Evolutionary conservation across 805 yeast species (phyloP), one percentile per base, ranked within the genome.

Genomic region (Metschnikowia santaceciliae): DNA sequence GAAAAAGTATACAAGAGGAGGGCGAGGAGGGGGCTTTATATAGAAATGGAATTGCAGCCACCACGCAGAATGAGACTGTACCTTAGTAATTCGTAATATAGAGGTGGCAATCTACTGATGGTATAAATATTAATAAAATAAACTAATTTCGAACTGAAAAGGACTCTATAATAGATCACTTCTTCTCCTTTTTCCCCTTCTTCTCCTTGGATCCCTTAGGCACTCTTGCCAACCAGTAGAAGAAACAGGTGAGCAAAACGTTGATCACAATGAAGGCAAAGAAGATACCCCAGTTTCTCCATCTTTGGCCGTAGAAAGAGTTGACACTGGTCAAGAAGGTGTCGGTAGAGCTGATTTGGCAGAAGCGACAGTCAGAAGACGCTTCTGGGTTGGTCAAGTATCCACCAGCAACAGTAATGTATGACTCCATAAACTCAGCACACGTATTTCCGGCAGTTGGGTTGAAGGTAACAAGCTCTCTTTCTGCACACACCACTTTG

Each of bases 181-280:
- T n/a, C 34, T 41, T 26, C 20, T 40, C 20, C 14, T 38, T 19
- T 26, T 42, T 42, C 2, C 22, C 19, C 32, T 69, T 70, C 64
- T 67, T 68, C 58, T 69, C 64, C 60, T 74, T 67, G 56, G 58
- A 65, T 55, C 77, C 79, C 77, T 85, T 85, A 49, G 94, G 94
- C 54, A 86, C 92, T 76, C 94, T 80, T 11, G 83, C 80, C 26
- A 81, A 62, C 85, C 87, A 83, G 75, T 84, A 77, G 51, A 70
- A 60, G 53, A 63, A 51, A 7, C 69, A 54, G 13, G 75, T 62
- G 2, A 64, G 49, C 14, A 70, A 41, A 32, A 71, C 62, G 53
- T 74, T 72, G 50, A 72, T 55, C 14, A 58, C 70, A 54, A 79
- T 75, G 59, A 70, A 83, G 45, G 75, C 75, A 52, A 77, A 64